Evolutionary conservation across 2,329 filamentous ascomycete species (phyloP).

Genomic region (Exophiala bonariae): DNA sequence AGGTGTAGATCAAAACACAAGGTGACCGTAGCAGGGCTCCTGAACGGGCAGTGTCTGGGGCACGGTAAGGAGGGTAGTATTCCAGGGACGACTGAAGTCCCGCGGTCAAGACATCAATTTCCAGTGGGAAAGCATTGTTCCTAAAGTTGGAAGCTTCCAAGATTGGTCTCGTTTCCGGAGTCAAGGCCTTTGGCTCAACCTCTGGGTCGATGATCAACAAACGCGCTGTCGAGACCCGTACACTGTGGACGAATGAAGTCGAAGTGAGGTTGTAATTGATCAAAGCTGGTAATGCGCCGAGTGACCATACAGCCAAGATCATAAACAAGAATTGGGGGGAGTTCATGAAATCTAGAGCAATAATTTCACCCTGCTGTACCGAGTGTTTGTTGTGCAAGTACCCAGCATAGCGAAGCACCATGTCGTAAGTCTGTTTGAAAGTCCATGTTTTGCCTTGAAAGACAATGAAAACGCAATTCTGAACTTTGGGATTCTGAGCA

Average conservation of each 20-base stretch:
- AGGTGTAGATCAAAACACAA: conserved; percentile 84
- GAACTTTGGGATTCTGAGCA: conserved; percentile 58
- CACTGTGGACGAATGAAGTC: conserved; percentile 71
- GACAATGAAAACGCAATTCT: conserved; percentile 58
- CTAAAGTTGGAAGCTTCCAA: conserved; percentile 43
- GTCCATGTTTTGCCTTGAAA: conserved; percentile 71
- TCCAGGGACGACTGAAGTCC: conserved; percentile 51
- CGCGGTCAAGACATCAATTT: conserved; percentile 63
- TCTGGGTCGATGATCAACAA: conserved; percentile 72
- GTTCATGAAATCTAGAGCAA: conserved; percentile 80
- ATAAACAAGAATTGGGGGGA: conserved; percentile 75
- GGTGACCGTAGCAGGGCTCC: conserved; percentile 57
- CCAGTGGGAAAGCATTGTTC: conserved; percentile 43
- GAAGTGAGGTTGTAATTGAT: conserved; percentile 81
- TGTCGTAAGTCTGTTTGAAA: conserved; percentile 74
- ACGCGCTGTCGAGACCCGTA: conserved; percentile 65
- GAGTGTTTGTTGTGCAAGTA: conserved; percentile 68
- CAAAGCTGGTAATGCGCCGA: conserved; percentile 80
- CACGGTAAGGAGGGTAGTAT: conserved; percentile 49
- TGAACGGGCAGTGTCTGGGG: conserved; percentile 58
- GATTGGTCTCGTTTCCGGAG: conserved; percentile 40
- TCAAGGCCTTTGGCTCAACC: conserved; percentile 53
- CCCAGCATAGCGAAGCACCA: conserved; percentile 68
- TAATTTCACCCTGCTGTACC: conserved; percentile 70
- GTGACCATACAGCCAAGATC: conserved; percentile 75